Conservation (phyloP, 1,139 yeast genomes). For the Diutina rugosa region DNA sequence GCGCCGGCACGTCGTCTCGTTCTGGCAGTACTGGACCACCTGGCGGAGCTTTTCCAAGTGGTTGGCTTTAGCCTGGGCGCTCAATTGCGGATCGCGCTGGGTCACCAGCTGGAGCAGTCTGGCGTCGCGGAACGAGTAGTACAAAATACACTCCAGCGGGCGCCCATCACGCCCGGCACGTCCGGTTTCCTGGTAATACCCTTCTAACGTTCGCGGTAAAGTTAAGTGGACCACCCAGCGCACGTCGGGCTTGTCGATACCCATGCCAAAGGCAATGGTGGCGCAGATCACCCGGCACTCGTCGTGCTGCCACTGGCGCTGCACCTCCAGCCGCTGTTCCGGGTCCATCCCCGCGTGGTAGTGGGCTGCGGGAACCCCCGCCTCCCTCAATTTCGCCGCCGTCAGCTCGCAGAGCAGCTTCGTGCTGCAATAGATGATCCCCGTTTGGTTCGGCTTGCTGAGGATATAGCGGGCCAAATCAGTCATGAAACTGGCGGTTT, state of each 20-base stretch:
- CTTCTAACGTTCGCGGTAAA: slow-evolving; percentile 86
- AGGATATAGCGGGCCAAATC: slow-evolving; percentile 48
- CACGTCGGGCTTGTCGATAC: slow-evolving; percentile 93
- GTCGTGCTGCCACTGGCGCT: slow-evolving; percentile 72
- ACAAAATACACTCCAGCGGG: slow-evolving; percentile 70
- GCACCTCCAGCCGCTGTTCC: slow-evolving; percentile 59
- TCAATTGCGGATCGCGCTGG: slow-evolving; percentile 59
- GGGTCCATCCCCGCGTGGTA: slow-evolving; percentile 94
- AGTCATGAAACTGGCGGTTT: slow-evolving; percentile 42
- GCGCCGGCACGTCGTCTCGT: slow-evolving; percentile 80
- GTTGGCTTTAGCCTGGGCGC: slow-evolving; percentile 53
- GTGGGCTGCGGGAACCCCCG: slow-evolving; percentile 56
- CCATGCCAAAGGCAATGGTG: slow-evolving; percentile 98
- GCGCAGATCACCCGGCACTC: slow-evolving; percentile 76
- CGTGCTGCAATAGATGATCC: slow-evolving; percentile 90
- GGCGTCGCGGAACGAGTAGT: slow-evolving; percentile 68
- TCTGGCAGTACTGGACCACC: slow-evolving; percentile 87
- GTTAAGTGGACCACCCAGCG: slow-evolving; percentile 82
- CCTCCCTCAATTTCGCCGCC: slow-evolving; percentile 41
- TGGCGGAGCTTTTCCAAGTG: slow-evolving; percentile 69
- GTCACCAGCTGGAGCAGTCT: slow-evolving; percentile 64
- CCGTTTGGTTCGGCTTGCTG: slow-evolving; percentile 50
- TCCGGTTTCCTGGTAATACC: slow-evolving; percentile 97
- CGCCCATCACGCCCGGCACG: slow-evolving; percentile 96
- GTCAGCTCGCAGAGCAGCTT: slow-evolving; percentile 81